Evolutionary conservation across 371 early-diverging fungal genomes (phyloP).

Genomic region (Rhizopus microsporus): DNA sequence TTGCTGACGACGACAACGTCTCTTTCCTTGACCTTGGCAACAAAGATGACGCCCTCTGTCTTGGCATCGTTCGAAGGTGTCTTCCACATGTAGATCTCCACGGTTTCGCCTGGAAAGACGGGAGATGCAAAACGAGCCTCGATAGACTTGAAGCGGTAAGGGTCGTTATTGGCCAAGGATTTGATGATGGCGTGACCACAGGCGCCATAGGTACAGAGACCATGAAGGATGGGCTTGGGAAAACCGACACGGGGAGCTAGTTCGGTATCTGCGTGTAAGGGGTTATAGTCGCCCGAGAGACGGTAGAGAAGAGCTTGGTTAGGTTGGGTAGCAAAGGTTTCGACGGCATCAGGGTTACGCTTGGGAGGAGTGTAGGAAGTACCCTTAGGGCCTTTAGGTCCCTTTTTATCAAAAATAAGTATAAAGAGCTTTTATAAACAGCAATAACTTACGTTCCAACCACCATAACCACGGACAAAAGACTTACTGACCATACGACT

Average conservation of each 20-base stretch:
- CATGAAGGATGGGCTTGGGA: conserved; percentile 73
- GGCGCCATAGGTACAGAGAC: conserved; percentile 71
- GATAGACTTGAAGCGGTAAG: conserved; percentile 62
- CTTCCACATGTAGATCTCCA: conserved; percentile 75
- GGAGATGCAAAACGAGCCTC: conserved; percentile 70
- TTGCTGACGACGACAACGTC: conserved; percentile 49
- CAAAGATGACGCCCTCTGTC: conserved; percentile 54
- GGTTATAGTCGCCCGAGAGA: conserved; percentile 76
- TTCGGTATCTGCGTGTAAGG: conserved; percentile 67
- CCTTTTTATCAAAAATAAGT: conserved; percentile 21
- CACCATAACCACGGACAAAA: conserved; percentile 65
- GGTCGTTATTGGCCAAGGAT: conserved; percentile 55
- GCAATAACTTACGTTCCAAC: conserved; percentile 49
- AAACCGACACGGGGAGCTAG: conserved; percentile 69
- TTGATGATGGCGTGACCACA: conserved; percentile 64
- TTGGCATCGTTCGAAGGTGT: conserved; percentile 44
- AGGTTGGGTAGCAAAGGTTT: conserved; percentile 42
- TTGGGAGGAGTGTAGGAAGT: conserved; percentile 53
- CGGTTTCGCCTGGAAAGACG: conserved; percentile 74
- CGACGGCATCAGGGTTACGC: conserved; percentile 63
- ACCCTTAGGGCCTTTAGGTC: conserved; percentile 66
- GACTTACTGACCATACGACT: conserved; percentile 54
- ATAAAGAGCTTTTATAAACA: background rate
- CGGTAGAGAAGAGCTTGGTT: conserved; percentile 73
- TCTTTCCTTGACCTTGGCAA: conserved; percentile 54